Conservation (phyloP, 2,329 filamentous ascomycete genomes). For the Exophiala viscosa region DNA sequence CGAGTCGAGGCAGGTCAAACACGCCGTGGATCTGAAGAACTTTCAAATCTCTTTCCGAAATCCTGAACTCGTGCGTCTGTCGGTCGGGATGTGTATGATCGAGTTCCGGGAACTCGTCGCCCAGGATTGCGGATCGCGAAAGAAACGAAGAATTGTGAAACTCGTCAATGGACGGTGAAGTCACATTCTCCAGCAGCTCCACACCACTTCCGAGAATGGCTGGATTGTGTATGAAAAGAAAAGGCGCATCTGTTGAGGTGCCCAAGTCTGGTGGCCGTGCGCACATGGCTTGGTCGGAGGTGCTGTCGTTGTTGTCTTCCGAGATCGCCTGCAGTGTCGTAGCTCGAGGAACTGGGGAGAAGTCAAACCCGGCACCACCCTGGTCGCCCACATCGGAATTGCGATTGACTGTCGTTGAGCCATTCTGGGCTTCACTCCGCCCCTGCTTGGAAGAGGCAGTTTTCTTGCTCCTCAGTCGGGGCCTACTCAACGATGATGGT, state of each 20-base stretch:
- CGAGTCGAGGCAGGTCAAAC: conserved; percentile 15
- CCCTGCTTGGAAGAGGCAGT: neutral
- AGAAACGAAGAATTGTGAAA: conserved; percentile 18
- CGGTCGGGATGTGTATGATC: conserved; percentile 16
- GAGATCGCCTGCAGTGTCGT: neutral
- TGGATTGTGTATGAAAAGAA: conserved; percentile 9
- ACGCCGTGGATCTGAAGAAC: conserved; percentile 15
- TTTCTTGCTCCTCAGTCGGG: neutral
- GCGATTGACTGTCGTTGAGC: conserved; percentile 1
- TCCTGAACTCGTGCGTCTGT: conserved; percentile 4
- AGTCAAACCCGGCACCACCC: neutral
- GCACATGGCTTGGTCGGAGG: neutral
- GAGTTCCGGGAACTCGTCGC: conserved; percentile 17
- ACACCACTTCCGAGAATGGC: conserved; percentile 1
- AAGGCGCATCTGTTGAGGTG: neutral
- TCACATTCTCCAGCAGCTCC: conserved; percentile 6
- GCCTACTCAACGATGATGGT: neutral
- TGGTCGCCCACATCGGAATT: neutral
- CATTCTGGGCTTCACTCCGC: conserved; percentile 2
- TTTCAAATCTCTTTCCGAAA: conserved; percentile 13
- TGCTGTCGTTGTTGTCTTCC: neutral
- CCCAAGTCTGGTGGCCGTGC: neutral
- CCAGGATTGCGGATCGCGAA: conserved; percentile 14
- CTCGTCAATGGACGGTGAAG: conserved; percentile 8
- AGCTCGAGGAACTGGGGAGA: neutral